These are phyloP conservation scores for Naumovozyma baii DNA, from an alignment of 805 yeast species.

Conservation along the genomic window DNA sequence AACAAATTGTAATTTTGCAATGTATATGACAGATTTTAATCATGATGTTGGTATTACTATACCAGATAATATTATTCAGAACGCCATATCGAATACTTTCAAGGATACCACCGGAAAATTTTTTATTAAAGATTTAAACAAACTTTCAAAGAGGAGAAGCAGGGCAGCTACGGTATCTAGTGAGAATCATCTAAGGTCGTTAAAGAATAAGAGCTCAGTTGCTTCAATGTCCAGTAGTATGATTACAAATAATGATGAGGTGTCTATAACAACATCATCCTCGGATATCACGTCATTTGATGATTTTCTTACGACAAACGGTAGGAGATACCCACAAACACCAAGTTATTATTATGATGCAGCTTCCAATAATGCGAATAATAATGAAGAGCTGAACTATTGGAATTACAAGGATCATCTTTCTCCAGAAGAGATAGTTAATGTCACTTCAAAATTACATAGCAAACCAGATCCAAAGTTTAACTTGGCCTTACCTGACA, in stretches of 20 bases:
- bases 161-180: conserved; percentile 10
- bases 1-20: conserved; percentile 23
- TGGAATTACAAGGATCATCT: conserved; percentile 23
- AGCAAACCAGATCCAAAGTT: conserved; percentile 4
- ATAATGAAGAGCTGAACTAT: conserved; percentile 21
- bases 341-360: conserved; percentile 28
- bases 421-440: conserved; percentile 6
- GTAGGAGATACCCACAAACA: conserved; percentile 26
- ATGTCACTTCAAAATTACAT: conserved; percentile 6
- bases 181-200: conserved; percentile 14
- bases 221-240: conserved; percentile 21
- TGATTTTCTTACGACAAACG: conserved; percentile 17
- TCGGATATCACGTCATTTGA: conserved; percentile 27
- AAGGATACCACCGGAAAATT: conserved; percentile 24
- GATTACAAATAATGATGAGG: conserved; percentile 21
- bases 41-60: conserved; percentile 48
- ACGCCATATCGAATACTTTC: conserved; percentile 30
- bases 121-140: conserved; percentile 17
- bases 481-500: conserved; percentile 4
- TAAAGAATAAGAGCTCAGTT: conserved; percentile 22
- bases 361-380: conserved; percentile 1
- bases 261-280: conserved; percentile 20
- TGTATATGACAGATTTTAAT: conserved; percentile 63
- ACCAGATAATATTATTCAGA: conserved; percentile 40
- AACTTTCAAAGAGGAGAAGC: conserved; percentile 9